Evolutionary conservation across 768 basidiomycete genomes (phyloP).

Genomic region (Chalciporus chontae): DNA sequence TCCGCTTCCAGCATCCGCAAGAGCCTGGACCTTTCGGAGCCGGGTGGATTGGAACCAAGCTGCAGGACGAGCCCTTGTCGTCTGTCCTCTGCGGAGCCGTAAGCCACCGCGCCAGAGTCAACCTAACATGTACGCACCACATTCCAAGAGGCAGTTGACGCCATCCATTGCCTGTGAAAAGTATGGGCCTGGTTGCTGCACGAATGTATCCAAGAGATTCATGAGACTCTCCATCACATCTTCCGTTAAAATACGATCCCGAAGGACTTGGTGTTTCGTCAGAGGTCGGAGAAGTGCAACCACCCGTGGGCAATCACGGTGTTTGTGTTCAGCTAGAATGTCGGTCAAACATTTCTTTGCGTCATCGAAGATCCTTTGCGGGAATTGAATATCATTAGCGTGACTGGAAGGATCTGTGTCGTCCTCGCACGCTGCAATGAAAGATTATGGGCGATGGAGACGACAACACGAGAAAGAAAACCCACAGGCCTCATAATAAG

Average conservation of each 20-base stretch:
- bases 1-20: constrained; percentile 13
- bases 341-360: constrained; percentile 13
- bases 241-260: constrained; percentile 10
- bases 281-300: constrained; percentile 22
- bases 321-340: constrained; percentile 12
- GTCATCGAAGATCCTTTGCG: constrained; percentile 4
- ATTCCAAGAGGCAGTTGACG: constrained; percentile 15
- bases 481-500: constrained; percentile 22
- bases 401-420: neutral
- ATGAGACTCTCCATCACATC: constrained; percentile 13
- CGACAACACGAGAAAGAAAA: neutral
- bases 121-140: constrained; percentile 6
- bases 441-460: neutral
- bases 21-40: constrained; percentile 7
- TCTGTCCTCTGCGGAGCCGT: constrained; percentile 9
- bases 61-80: constrained; percentile 5
- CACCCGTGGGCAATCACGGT: constrained; percentile 18
- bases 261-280: constrained; percentile 14
- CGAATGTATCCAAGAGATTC: constrained; percentile 11
- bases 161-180: constrained; percentile 24
- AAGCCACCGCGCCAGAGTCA: neutral
- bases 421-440: constrained; percentile 8
- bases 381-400: neutral
- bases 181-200: neutral
- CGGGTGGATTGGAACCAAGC: neutral